Evolutionary conservation across 1,284 basidiomycete species (phyloP), one percentile per base, ranked within the genome.

Genomic region (Puccinia novopanici): DNA sequence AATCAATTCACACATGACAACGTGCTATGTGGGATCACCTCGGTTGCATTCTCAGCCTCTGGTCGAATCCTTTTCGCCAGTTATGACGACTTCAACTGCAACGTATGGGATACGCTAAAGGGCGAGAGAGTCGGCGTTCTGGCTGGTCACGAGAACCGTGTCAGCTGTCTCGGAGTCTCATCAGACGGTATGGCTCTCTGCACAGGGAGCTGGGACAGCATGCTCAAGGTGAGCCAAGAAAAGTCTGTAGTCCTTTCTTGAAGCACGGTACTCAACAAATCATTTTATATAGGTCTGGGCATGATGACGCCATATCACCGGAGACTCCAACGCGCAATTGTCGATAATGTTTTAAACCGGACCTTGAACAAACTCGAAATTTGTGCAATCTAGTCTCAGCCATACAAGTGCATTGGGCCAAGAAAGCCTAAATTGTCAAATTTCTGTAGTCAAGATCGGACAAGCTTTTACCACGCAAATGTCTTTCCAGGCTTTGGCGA

Each of bases 61-160:
- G 96, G 96, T 68, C 92, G 97, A 81, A 92, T 99, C 84, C 89
- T 99, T 68, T 98, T 99, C 84, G 96, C 95, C 83, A 97, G 96
- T 59, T 99, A 98, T 86, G 97, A 99, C 86, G 96, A 99, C 87
- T 98, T 96, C 92, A 98, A 96, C 83, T 95, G 93, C 89, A 98
- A 98, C 85, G 96, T 98, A 68, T 99, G 96, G 96, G 96, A 99
- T 86, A 98, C 95, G 59, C 89, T 99, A 85, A 97, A 96, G 87
- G 96, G 95, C 80, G 96, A 99, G 87, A 92, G 96, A 80, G 94
- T 98, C 48, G 96, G 96, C 81, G 95, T 98, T 54, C 88, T 99
- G 82, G 93, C 94, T 50, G 96, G 95, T 17, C 97, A 99, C 86
- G 96, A 99, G 89, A 98, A 98, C 88, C 89, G 96, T 82, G 95